phyloP scores from a whole-genome alignment of 495 filamentous ascomycete species.

The Talaromyces thailandensis region DNA sequence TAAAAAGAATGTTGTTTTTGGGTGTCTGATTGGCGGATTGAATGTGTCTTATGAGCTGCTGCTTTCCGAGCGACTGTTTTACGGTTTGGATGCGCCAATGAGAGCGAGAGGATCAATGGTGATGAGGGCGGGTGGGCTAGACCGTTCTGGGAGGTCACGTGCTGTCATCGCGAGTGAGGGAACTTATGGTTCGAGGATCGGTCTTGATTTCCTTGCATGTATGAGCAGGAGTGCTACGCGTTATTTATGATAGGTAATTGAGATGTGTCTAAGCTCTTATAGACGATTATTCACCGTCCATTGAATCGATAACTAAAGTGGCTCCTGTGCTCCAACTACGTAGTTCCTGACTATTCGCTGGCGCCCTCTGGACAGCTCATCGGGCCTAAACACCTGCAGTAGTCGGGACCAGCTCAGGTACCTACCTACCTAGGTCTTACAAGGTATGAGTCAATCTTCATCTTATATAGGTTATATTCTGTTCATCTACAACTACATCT shows the following conservation, averaged over 20 bases:
- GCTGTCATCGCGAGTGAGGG: neutral
- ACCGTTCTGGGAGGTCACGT: neutral
- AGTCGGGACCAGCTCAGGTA: neutral
- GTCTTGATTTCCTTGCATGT: neutral
- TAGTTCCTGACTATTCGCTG: neutral
- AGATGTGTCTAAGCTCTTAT: neutral
- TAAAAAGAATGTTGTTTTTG: conserved; percentile 16
- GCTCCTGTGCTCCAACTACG: too few relatives aligned
- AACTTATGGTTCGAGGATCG: neutral
- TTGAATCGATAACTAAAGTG: too few relatives aligned
- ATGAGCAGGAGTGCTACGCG: neutral
- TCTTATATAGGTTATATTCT: neutral
- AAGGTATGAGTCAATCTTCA: neutral
- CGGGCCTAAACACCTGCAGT: neutral
- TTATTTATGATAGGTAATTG: neutral
- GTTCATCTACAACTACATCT: neutral
- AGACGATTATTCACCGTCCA: too few relatives aligned
- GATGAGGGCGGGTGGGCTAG: conserved; percentile 6
- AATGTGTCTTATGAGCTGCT: conserved; percentile 1
- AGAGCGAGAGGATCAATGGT: neutral
- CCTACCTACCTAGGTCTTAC: too few relatives aligned
- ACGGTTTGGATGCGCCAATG: neutral
- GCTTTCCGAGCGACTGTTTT: neutral
- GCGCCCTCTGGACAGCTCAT: neutral
- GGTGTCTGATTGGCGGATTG: conserved; percentile 6